Conservation (phyloP, 176 grass and related monocot genomes). For the Oryza australiensis region DNA sequence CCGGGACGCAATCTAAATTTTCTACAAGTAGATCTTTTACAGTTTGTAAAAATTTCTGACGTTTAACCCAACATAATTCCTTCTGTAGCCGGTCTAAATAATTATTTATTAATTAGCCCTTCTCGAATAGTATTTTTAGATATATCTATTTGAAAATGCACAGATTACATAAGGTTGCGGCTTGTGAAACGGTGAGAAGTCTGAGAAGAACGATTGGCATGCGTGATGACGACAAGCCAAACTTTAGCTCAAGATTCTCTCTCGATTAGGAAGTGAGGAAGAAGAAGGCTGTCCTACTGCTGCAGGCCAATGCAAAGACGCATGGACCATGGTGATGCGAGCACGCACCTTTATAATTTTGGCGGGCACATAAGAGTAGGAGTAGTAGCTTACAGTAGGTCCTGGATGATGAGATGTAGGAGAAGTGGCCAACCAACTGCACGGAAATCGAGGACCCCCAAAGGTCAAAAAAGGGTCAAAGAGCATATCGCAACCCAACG, state of each 20-base stretch:
- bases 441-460: background rate
- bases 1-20: no score
- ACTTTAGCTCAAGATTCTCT: background rate
- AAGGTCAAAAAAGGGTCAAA: slow-evolving; percentile 9
- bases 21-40: no score
- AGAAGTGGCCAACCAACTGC: background rate
- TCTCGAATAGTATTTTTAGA: no score
- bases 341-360: background rate
- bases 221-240: background rate
- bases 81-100: no score
- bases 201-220: no score
- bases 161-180: no score
- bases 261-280: background rate
- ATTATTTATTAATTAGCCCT: no score
- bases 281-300: background rate
- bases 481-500: background rate
- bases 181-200: background rate
- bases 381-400: background rate
- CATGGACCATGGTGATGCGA: slow-evolving; percentile 4
- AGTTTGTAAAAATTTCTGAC: no score
- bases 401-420: background rate
- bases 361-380: background rate
- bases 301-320: no score
- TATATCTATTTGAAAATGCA: no score
- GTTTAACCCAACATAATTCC: no score